phyloP scores from a whole-genome alignment of 2,329 filamentous ascomycete genomes.

The Penicillium hordei region DNA sequence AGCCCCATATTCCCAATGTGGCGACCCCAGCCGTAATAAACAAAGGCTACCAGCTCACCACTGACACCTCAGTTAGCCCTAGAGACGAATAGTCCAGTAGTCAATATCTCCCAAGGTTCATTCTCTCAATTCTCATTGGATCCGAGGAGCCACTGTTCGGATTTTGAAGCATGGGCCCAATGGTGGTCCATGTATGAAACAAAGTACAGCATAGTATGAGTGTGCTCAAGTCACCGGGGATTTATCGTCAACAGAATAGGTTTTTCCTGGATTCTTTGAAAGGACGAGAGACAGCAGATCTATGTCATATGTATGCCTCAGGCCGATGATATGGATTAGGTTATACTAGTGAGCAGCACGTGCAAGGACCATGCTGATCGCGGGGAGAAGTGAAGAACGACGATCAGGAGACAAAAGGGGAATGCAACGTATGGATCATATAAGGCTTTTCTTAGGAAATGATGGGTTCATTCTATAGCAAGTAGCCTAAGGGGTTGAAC shows the following conservation, averaged over 20 bases:
- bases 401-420: conserved; percentile 25
- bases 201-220: neutral
- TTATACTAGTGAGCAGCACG: conserved; percentile 22
- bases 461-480: neutral
- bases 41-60: neutral
- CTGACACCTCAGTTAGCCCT: neutral
- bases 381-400: conserved; percentile 23
- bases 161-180: neutral
- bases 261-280: neutral
- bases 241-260: neutral
- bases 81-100: neutral
- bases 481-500: neutral
- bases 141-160: neutral
- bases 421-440: neutral
- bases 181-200: neutral
- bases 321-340: conserved; percentile 12
- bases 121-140: neutral
- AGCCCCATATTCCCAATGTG: neutral
- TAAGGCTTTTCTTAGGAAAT: neutral
- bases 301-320: neutral
- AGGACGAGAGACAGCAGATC: too few relatives aligned
- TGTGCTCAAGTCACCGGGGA: neutral
- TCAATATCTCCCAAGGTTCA: neutral
- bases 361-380: conserved; percentile 22
- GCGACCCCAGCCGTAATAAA: neutral